A percentile compares a stretch with the other conserved stretches of the same genome.
Conservation (phyloP, 1,284 basidiomycete species). For the Exobasidium rhododendri region DNA sequence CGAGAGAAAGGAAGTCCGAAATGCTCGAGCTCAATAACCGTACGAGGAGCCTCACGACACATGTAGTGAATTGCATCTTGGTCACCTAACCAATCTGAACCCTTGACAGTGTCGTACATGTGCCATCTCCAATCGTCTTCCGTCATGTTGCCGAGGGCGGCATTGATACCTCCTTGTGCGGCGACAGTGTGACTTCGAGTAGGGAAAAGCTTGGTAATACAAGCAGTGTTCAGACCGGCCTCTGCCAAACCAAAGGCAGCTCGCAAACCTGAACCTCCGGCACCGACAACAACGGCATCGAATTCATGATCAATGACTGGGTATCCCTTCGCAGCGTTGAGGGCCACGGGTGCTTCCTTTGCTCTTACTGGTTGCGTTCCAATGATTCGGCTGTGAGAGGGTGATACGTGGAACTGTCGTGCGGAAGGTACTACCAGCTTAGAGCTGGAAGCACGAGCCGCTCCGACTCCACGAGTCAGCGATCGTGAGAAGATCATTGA, state of each 20-base stretch:
- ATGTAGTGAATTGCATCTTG: slow-evolving; percentile 99
- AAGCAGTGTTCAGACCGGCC: slow-evolving; percentile 86
- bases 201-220: slow-evolving; percentile 99
- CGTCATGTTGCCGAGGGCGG: slow-evolving; percentile 82
- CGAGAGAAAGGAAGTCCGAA: slow-evolving; percentile 98
- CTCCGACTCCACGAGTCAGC: slow-evolving; percentile 10
- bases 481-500: slow-evolving; percentile 14
- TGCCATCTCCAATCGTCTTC: slow-evolving; percentile 96
- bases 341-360: slow-evolving; percentile 66
- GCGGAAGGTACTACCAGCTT: slow-evolving; percentile 11
- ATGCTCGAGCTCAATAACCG: slow-evolving; percentile 95
- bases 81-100: slow-evolving; percentile 99
- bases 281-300: slow-evolving; percentile 61
- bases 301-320: slow-evolving; percentile 86
- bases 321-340: slow-evolving; percentile 64
- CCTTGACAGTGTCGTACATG: slow-evolving; percentile 99
- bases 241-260: slow-evolving; percentile 99
- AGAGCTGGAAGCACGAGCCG: slow-evolving; percentile 10
- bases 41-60: slow-evolving; percentile 90
- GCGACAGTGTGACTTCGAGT: slow-evolving; percentile 98
- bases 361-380: slow-evolving; percentile 76
- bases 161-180: slow-evolving; percentile 99
- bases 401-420: slow-evolving; percentile 38
- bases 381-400: slow-evolving; percentile 61
- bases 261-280: slow-evolving; percentile 94